A percentile compares a stretch with the other conserved stretches of the same genome.
phyloP scores from a whole-genome alignment of 208 protist genomes.

The Leptomonas pyrrhocoris region DNA sequence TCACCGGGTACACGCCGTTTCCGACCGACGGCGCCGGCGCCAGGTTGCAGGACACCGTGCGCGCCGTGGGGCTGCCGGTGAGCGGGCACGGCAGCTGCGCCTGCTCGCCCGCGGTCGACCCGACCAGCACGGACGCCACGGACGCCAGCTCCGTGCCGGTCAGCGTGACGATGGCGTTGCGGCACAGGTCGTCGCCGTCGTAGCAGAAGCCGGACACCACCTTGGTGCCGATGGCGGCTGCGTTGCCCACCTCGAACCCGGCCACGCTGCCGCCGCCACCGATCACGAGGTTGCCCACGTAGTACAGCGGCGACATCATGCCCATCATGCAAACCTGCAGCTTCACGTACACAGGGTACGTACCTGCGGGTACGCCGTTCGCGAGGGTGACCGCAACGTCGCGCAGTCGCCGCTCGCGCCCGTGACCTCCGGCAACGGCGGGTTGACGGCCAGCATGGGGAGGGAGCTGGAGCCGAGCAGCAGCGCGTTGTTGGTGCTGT shows the following conservation, averaged over 20 bases:
- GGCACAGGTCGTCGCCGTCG: not conserved
- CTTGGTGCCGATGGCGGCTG: not conserved
- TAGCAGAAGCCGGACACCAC: not conserved
- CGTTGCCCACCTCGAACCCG: not conserved
- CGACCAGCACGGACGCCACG: conserved; percentile 17
- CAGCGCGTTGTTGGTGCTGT: conserved; percentile 20
- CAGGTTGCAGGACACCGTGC: conserved; percentile 21
- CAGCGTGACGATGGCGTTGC: conserved; percentile 1
- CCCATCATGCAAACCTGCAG: conserved; percentile 34
- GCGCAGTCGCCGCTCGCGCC: conserved; percentile 35
- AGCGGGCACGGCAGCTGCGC: conserved; percentile 6
- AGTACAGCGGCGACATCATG: conserved; percentile 31
- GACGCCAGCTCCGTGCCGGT: conserved; percentile 1
- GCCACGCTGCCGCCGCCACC: not conserved
- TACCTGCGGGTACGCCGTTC: conserved; percentile 3
- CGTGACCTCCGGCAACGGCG: conserved; percentile 30
- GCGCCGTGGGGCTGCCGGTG: not conserved
- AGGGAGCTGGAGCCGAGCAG: conserved; percentile 33
- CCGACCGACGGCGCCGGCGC: not conserved
- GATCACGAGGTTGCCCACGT: not conserved
- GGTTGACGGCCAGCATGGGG: no score
- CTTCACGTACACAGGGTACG: conserved; percentile 33
- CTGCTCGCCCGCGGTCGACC: not conserved
- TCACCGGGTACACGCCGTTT: conserved; percentile 26
- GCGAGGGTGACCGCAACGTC: conserved; percentile 26